A percentile compares a stretch with the other conserved stretches of the same genome.
Conservation (phyloP, 805 yeast species). For the Wickerhamomyces bisporus region DNA sequence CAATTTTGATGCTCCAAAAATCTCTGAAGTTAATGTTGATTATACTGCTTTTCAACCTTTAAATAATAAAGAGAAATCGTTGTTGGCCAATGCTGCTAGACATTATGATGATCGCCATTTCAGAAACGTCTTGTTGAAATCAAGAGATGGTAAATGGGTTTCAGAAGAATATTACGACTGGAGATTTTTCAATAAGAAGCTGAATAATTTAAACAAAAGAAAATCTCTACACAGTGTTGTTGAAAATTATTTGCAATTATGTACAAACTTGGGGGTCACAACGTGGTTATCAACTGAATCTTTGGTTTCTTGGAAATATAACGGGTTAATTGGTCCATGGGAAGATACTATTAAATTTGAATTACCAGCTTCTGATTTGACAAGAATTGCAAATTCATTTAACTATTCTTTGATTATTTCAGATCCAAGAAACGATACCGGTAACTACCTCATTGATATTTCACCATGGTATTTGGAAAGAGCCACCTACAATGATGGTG, state of each 20-base stretch:
- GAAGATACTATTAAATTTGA: constrained; percentile 46
- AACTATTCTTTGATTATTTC: constrained; percentile 41
- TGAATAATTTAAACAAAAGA: constrained; percentile 32
- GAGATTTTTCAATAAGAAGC: constrained; percentile 52
- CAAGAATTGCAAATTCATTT: constrained; percentile 39
- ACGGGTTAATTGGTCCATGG: constrained; percentile 50
- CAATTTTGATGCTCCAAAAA: constrained; percentile 20
- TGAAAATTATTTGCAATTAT: constrained; percentile 40
- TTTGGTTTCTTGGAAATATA: constrained; percentile 44
- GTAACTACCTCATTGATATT: constrained; percentile 42
- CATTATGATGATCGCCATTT: constrained; percentile 27
- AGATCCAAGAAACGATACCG: constrained; percentile 40
- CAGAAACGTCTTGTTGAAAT: constrained; percentile 26
- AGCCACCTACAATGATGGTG: constrained; percentile 40
- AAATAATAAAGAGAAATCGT: constrained; percentile 24
- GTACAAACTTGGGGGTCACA: constrained; percentile 35
- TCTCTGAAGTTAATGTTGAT: constrained; percentile 16
- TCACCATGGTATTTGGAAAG: constrained; percentile 47
- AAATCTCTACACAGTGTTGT: constrained; percentile 43
- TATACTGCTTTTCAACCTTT: constrained; percentile 23
- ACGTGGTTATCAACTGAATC: constrained; percentile 49
- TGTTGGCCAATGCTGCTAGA: constrained; percentile 28
- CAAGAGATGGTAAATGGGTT: constrained; percentile 29
- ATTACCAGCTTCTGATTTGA: constrained; percentile 43
- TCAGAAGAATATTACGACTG: constrained; percentile 50